These are phyloP conservation scores for Margaritispora aquatica DNA, from an alignment of 495 filamentous ascomycete genomes.

Conservation along the genomic window DNA sequence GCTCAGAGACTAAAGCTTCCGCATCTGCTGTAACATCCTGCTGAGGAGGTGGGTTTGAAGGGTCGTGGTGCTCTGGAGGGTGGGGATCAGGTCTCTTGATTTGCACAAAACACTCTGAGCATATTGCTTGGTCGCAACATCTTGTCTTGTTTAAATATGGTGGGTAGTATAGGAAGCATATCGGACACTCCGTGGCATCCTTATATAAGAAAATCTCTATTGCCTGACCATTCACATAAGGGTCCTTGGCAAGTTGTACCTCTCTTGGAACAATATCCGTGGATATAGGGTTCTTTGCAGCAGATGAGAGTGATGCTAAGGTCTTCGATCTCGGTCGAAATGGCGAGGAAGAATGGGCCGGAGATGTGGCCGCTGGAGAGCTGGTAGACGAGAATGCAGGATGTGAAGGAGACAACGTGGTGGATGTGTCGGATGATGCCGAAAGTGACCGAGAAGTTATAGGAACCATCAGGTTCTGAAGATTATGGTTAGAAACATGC, in stretches of 20 bases:
- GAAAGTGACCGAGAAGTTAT: slow-evolving; percentile 21
- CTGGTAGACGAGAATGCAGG: slow-evolving; percentile 14
- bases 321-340: slow-evolving; percentile 53
- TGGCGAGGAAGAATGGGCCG: slow-evolving; percentile 16
- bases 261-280: slow-evolving; percentile 70
- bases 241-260: slow-evolving; percentile 72
- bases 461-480: slow-evolving; percentile 24
- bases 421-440: slow-evolving; percentile 19
- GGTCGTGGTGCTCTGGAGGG: slow-evolving; percentile 71
- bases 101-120: slow-evolving; percentile 98
- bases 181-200: slow-evolving; percentile 83
- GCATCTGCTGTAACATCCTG: slow-evolving; percentile 45
- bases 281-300: slow-evolving; percentile 58
- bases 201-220: slow-evolving; percentile 93
- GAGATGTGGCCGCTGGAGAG: slow-evolving; percentile 12
- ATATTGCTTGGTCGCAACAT: slow-evolving; percentile 95
- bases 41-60: slow-evolving; percentile 35
- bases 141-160: slow-evolving; percentile 93
- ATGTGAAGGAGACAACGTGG: slow-evolving; percentile 19
- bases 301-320: slow-evolving; percentile 70
- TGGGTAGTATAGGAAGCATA: slow-evolving; percentile 94
- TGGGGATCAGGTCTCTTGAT: slow-evolving; percentile 97
- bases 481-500: slow-evolving; percentile 16
- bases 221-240: slow-evolving; percentile 84
- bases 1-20: slow-evolving; percentile 75